Evolutionary conservation across 2,329 filamentous ascomycete species (phyloP).

Genomic region (Aspergillus quadrilineatus): DNA sequence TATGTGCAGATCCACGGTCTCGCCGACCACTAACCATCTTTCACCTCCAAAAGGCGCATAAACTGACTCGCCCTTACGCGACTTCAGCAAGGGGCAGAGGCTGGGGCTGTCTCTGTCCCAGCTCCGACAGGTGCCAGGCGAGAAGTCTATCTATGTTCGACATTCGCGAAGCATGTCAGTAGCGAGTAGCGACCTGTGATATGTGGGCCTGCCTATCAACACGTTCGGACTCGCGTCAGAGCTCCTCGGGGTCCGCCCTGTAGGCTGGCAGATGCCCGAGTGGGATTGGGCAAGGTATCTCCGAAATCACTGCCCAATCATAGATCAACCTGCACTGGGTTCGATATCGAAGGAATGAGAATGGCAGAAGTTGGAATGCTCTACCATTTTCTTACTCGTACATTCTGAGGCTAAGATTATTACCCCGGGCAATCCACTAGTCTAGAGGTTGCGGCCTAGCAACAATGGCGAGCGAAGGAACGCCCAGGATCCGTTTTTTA

Average conservation of each 20-base stretch:
- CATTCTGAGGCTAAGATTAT: slow-evolving; percentile 2
- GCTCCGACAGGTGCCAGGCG: not conserved
- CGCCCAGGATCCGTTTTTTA: not conserved
- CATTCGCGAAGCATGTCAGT: not conserved
- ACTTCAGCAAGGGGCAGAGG: slow-evolving; percentile 1
- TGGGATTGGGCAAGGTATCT: not conserved
- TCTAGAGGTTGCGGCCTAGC: not conserved
- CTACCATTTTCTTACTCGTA: not conserved
- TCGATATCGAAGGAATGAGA: not conserved
- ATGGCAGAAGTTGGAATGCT: slow-evolving; percentile 4
- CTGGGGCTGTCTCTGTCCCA: not conserved
- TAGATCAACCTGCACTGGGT: not conserved
- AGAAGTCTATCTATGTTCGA: not conserved
- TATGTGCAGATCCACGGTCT: not conserved
- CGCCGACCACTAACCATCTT: not conserved
- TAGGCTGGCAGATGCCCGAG: not conserved
- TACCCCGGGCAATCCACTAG: not conserved
- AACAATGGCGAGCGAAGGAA: not conserved
- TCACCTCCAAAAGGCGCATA: not conserved
- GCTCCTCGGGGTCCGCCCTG: not conserved
- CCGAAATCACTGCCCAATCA: not conserved
- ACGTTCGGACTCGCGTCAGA: not conserved
- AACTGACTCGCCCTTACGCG: not conserved
- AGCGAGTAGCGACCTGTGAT: not conserved
- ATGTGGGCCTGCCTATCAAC: slow-evolving; percentile 1